Percentiles rank a stretch among this genome's conserved stretches.
Evolutionary conservation across 208 protist genomes (phyloP).

Genomic region (Wallacemonas sp.): DNA sequence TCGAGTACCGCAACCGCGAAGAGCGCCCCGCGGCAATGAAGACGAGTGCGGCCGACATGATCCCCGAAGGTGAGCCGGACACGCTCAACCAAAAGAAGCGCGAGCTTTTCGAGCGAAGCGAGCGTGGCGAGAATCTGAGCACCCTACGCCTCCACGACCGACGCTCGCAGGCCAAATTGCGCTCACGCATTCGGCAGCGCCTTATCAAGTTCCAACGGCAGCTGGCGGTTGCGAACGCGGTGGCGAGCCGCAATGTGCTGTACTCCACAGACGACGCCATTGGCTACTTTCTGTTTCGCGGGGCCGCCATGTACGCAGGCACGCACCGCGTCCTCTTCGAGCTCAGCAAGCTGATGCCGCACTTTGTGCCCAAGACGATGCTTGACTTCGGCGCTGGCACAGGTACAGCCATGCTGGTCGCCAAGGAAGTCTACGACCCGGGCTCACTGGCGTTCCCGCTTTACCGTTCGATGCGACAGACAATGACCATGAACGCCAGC

Average conservation of each 20-base stretch:
- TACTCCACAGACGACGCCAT: conserved; percentile 84
- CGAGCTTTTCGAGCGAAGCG: conserved; percentile 80
- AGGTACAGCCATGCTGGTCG: conserved; percentile 77
- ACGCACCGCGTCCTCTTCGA: conserved; percentile 89
- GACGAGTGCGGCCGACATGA: conserved; percentile 61
- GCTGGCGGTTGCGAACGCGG: conserved; percentile 75
- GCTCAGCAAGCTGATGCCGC: conserved; percentile 82
- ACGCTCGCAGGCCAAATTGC: conserved; percentile 82
- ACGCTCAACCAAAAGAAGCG: conserved; percentile 90
- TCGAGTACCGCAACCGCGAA: conserved; percentile 86
- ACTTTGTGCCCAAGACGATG: conserved; percentile 88
- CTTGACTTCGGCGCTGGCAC: conserved; percentile 87
- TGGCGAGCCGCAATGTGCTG: conserved; percentile 75
- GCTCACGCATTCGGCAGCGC: conserved; percentile 78
- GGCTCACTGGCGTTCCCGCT: conserved; percentile 81
- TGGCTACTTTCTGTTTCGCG: conserved; percentile 88
- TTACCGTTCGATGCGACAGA: conserved; percentile 80
- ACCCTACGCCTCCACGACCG: conserved; percentile 63
- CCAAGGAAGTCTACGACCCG: conserved; percentile 90
- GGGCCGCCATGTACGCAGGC: conserved; percentile 84
- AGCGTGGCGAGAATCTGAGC: conserved; percentile 76
- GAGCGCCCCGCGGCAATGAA: conserved; percentile 43
- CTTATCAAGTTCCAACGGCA: conserved; percentile 88
- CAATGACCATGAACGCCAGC: conserved; percentile 72
- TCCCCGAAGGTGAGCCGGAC: conserved; percentile 80